phyloP scores from a whole-genome alignment of 2,329 filamentous ascomycete genomes.

The Sclerotinia spermophila region DNA sequence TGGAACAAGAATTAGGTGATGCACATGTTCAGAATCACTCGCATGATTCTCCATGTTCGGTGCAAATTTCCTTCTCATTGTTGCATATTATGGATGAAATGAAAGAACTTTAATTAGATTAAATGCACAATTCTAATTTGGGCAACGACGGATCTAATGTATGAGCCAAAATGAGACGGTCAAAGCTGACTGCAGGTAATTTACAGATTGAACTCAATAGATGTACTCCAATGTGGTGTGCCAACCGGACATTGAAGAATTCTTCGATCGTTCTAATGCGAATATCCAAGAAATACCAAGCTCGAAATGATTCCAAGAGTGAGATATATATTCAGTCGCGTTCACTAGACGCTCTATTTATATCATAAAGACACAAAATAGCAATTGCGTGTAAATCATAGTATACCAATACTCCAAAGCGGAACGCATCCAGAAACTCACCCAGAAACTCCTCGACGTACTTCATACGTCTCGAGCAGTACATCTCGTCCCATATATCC shows the following conservation, averaged over 20 bases:
- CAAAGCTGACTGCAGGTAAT: too few species aligned
- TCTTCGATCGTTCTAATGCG: not conserved
- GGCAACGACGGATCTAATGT: not conserved
- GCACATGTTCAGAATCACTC: too few species aligned
- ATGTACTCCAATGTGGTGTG: not conserved
- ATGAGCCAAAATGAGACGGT: too few species aligned
- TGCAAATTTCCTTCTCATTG: too few species aligned
- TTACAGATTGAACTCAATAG: too few species aligned
- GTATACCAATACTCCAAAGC: not conserved
- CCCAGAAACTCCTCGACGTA: slow-evolving; percentile 13
- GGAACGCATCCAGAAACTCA: not conserved
- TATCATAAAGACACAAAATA: not conserved
- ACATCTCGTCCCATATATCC: slow-evolving; percentile 1
- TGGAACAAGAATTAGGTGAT: too few species aligned
- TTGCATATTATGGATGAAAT: not conserved
- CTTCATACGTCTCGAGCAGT: not conserved
- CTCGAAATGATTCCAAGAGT: not conserved
- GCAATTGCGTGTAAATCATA: not conserved
- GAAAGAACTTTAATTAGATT: not conserved
- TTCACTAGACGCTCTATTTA: not conserved
- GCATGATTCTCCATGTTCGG: too few species aligned
- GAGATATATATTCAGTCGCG: not conserved
- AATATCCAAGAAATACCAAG: not conserved
- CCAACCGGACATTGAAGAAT: not conserved
- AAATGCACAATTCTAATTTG: not conserved